Conservation (phyloP, 2,329 filamentous ascomycete species). For the Venturia nashicola region DNA sequence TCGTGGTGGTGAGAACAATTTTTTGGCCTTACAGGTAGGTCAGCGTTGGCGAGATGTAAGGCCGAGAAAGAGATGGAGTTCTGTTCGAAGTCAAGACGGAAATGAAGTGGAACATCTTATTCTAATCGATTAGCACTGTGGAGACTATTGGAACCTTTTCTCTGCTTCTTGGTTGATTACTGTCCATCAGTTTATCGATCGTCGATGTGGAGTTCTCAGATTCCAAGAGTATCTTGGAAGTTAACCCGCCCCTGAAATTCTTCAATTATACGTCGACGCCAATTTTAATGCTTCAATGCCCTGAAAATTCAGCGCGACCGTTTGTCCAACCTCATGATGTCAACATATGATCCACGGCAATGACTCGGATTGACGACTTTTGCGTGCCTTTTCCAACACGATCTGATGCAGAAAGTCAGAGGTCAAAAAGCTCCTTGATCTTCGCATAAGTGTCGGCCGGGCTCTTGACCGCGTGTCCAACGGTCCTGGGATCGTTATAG, state of each 20-base stretch:
- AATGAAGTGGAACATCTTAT: not conserved
- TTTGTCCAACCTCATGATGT: not conserved
- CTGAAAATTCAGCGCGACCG: not conserved
- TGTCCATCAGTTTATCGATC: not conserved
- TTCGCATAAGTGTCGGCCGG: conserved; percentile 73
- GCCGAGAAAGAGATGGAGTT: not conserved
- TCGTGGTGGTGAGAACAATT: too few relatives aligned
- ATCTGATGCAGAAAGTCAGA: not conserved
- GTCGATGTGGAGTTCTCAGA: not conserved
- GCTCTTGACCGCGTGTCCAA: conserved; percentile 69
- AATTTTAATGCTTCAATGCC: not conserved
- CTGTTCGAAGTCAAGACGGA: not conserved
- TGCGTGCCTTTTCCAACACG: not conserved
- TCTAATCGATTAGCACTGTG: not conserved
- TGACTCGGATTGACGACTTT: not conserved
- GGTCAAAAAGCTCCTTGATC: conserved; percentile 64
- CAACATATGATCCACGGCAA: not conserved
- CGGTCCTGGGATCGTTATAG: conserved; percentile 66
- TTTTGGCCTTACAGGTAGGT: too few relatives aligned
- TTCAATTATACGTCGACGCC: not conserved
- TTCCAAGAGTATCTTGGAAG: not conserved
- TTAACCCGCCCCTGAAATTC: not conserved
- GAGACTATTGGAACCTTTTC: not conserved
- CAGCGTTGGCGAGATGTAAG: not conserved
- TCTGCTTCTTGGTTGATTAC: not conserved